Percentiles rank a stretch among this genome's conserved stretches.
Conservation (phyloP, 352 stramenopile species). For the Phytophthora uliginosa region DNA sequence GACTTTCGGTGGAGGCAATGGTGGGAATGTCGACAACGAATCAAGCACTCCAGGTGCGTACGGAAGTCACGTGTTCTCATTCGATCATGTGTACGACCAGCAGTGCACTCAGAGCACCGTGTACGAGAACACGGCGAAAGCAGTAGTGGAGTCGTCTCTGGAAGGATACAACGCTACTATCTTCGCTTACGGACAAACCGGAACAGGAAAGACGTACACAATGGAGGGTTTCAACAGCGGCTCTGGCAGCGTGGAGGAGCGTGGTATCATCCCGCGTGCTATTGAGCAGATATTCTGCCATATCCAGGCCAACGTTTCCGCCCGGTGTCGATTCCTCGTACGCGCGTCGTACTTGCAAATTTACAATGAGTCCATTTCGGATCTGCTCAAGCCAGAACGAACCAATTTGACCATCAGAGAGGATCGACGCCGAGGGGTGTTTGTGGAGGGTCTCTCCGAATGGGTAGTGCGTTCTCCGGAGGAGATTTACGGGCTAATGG, state of each 20-base stretch:
- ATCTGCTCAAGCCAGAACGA: constrained; percentile 95
- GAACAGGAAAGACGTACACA: constrained; percentile 96
- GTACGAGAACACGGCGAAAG: constrained; percentile 95
- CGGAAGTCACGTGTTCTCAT: constrained; percentile 93
- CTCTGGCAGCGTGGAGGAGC: constrained; percentile 89
- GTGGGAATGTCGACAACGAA: constrained; percentile 33
- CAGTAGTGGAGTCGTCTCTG: constrained; percentile 93
- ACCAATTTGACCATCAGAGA: constrained; percentile 95
- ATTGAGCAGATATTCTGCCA: constrained; percentile 97
- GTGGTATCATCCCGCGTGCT: constrained; percentile 98
- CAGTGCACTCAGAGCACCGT: constrained; percentile 91
- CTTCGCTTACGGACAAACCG: constrained; percentile 93
- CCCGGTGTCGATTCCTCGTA: constrained; percentile 91
- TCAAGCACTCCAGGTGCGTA: constrained; percentile 60
- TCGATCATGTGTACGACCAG: constrained; percentile 96
- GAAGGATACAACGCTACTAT: constrained; percentile 95
- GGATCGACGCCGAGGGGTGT: constrained; percentile 94
- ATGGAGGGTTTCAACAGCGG: constrained; percentile 97
- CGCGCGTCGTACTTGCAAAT: constrained; percentile 95
- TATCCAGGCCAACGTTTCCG: constrained; percentile 91
- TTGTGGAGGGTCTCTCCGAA: constrained; percentile 95
- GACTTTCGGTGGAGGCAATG: constrained; percentile 35
- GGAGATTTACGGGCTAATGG: constrained; percentile 97
- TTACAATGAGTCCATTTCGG: constrained; percentile 96
- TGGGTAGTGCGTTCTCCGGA: constrained; percentile 94